These are phyloP conservation scores for Trichosporon sp. DNA, from an alignment of 1,284 basidiomycete genomes.

Conservation along the genomic window DNA sequence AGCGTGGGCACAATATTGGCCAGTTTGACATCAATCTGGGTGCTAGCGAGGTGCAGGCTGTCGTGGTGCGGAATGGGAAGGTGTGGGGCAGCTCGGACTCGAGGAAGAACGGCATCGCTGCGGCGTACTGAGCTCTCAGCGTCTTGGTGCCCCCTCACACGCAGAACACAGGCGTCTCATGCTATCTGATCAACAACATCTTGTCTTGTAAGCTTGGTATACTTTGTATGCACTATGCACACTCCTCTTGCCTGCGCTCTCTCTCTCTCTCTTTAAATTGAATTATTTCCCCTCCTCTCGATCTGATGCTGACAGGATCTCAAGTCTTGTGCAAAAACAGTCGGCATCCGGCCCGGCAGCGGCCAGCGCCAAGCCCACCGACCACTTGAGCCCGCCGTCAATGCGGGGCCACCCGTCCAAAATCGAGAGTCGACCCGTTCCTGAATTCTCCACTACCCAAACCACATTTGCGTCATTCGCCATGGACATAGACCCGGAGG, in stretches of 20 bases:
- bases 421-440: not conserved
- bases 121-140: constrained; percentile 34
- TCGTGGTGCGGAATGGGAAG: constrained; percentile 52
- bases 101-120: constrained; percentile 44
- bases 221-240: not conserved
- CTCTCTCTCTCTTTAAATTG: too few relatives aligned
- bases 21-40: constrained; percentile 49
- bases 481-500: constrained; percentile 5
- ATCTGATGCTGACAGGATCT: too few relatives aligned
- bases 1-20: constrained; percentile 66
- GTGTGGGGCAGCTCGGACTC: constrained; percentile 43
- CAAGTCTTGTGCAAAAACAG: too few relatives aligned
- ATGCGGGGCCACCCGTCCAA: not conserved
- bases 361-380: too few relatives aligned
- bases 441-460: not conserved
- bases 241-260: too few relatives aligned
- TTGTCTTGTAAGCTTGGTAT: not conserved
- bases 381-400: too few relatives aligned
- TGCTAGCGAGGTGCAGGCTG: constrained; percentile 57
- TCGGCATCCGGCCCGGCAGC: too few relatives aligned
- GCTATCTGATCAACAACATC: not conserved
- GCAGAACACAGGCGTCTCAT: too few relatives aligned
- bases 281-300: too few relatives aligned
- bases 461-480: not conserved
- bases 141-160: not conserved